Percentiles rank a stretch among this genome's conserved stretches.
These are phyloP conservation scores for Salix viminalis DNA, from an alignment of 345 rosid species.

Conservation along the genomic window DNA sequence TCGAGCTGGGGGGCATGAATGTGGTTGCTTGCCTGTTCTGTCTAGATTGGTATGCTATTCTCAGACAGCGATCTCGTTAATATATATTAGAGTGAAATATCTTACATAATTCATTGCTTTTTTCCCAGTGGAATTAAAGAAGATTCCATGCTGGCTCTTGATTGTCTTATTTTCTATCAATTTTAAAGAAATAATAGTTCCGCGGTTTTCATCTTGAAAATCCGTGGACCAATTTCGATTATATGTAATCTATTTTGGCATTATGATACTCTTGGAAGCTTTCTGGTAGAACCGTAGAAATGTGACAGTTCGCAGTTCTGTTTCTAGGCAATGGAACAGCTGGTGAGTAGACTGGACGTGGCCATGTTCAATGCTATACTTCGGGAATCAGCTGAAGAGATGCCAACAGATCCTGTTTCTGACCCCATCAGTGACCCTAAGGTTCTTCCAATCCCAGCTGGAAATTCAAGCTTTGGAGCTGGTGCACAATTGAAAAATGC, in stretches of 20 bases:
- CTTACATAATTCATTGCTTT: neutral
- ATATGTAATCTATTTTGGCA: neutral
- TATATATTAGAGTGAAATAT: neutral
- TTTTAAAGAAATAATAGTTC: neutral
- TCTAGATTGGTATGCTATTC: constrained; percentile 60
- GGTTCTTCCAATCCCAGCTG: constrained; percentile 90
- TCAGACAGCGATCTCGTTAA: neutral
- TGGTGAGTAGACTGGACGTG: constrained; percentile 79
- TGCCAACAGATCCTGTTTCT: constrained; percentile 95
- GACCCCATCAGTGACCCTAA: constrained; percentile 84
- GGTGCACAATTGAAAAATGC: constrained; percentile 90
- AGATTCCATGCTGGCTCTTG: neutral
- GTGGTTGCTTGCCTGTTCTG: constrained; percentile 80
- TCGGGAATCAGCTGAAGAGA: constrained; percentile 89
- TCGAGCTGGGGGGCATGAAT: constrained; percentile 78
- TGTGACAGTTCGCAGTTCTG: constrained; percentile 9
- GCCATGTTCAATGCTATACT: constrained; percentile 98
- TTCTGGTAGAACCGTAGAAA: neutral
- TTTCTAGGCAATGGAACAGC: constrained; percentile 82
- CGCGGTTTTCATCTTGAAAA: neutral
- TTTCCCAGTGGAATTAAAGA: neutral
- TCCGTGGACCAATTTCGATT: neutral
- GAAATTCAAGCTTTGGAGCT: constrained; percentile 81
- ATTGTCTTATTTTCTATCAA: neutral
- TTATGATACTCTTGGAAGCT: constrained; percentile 8